phyloP scores from a whole-genome alignment of 768 basidiomycete species.

The Lactarius hengduanensis region DNA sequence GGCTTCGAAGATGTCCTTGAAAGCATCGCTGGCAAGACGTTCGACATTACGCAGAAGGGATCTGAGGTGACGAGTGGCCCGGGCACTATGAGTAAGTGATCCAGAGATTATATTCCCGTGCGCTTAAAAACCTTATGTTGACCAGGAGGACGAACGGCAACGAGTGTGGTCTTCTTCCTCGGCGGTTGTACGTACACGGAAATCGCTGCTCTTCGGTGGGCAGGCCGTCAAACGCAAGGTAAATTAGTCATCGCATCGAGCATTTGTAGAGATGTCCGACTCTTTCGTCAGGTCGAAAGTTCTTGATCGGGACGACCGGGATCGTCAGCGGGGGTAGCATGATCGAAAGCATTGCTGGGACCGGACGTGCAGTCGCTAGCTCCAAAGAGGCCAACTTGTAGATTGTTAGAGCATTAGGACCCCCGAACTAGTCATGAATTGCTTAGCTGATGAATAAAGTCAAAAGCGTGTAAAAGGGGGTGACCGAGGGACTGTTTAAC shows the following conservation, averaged over 20 bases:
- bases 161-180: conserved; percentile 92
- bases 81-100: conserved; percentile 39
- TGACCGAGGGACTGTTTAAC: conserved; percentile 22
- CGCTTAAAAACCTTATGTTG: neutral
- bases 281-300: conserved; percentile 64
- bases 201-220: conserved; percentile 93
- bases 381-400: conserved; percentile 48
- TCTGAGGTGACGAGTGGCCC: conserved; percentile 34
- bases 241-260: conserved; percentile 27
- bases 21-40: conserved; percentile 78
- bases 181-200: conserved; percentile 98
- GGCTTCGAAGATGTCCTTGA: conserved; percentile 91
- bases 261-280: conserved; percentile 1
- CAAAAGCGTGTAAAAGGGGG: conserved; percentile 13
- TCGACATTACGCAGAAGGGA: conserved; percentile 66
- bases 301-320: conserved; percentile 89
- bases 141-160: conserved; percentile 59
- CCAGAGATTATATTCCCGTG: neutral
- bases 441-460: conserved; percentile 4
- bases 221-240: conserved; percentile 83
- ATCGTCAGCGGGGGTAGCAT: conserved; percentile 79
- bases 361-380: conserved; percentile 37
- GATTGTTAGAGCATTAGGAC: conserved; percentile 20
- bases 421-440: conserved; percentile 3
- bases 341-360: conserved; percentile 63